phyloP scores from a whole-genome alignment of 805 yeast species.

The Saccharomycopsis lassenensis region DNA sequence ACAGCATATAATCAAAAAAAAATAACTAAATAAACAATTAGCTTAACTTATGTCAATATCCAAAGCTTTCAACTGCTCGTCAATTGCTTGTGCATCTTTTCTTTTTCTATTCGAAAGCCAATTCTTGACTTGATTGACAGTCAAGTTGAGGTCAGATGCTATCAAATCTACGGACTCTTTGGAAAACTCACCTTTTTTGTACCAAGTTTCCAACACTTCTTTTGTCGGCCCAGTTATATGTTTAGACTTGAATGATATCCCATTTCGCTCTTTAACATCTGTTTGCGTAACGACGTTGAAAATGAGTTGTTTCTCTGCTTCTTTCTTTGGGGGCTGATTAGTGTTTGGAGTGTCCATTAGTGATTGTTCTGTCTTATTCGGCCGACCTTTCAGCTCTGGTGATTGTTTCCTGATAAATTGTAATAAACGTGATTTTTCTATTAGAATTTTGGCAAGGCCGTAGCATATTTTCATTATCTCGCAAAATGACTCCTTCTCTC shows the following conservation, averaged over 20 bases:
- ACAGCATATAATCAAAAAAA: too few relatives aligned
- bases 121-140: slow-evolving; percentile 1
- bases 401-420: too few relatives aligned
- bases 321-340: too few relatives aligned
- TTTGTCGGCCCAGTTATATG: not conserved
- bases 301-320: too few relatives aligned
- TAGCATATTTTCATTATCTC: too few relatives aligned
- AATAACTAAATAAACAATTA: too few relatives aligned
- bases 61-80: slow-evolving; percentile 1
- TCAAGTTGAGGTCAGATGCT: not conserved
- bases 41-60: not conserved
- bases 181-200: not conserved
- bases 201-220: slow-evolving; percentile 1
- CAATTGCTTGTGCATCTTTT: not conserved
- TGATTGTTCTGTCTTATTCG: too few relatives aligned
- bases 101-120: slow-evolving; percentile 7
- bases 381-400: too few relatives aligned
- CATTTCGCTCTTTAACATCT: not conserved
- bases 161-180: not conserved
- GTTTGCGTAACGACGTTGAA: slow-evolving; percentile 1
- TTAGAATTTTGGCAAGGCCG: too few relatives aligned
- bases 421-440: too few relatives aligned
- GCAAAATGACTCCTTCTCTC: too few relatives aligned
- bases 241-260: not conserved
- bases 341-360: too few relatives aligned